Conservation (phyloP, 805 yeast genomes). For the Torulaspora delbrueckii region DNA sequence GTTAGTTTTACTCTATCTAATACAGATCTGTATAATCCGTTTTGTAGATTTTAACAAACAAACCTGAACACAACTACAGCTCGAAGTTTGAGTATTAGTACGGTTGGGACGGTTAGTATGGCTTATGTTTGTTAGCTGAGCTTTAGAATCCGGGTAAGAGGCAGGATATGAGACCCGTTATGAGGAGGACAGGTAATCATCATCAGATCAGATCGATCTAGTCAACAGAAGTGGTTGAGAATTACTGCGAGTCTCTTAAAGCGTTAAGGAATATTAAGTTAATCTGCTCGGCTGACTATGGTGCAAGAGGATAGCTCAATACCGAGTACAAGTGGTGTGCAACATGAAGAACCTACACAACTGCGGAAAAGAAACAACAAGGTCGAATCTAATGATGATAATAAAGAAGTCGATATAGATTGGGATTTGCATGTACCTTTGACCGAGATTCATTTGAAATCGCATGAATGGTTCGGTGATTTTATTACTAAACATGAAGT, state of each 20-base stretch:
- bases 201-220: not conserved
- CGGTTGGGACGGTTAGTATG: no score
- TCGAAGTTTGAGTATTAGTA: no score
- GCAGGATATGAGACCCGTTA: not conserved
- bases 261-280: not conserved
- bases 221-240: not conserved
- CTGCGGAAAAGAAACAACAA: conserved; percentile 7
- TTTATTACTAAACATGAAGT: conserved; percentile 77
- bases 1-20: conserved; percentile 12
- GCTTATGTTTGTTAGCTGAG: no score
- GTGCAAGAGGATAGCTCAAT: conserved; percentile 9
- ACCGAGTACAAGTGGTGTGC: conserved; percentile 7
- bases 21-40: conserved; percentile 27
- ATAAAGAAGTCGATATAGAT: conserved; percentile 2
- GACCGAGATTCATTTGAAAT: conserved; percentile 34
- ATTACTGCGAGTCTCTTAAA: not conserved
- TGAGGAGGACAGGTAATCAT: not conserved
- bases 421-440: conserved; percentile 32
- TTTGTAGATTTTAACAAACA: conserved; percentile 26
- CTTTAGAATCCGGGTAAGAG: not conserved
- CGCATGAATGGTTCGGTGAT: conserved; percentile 43
- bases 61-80: conserved; percentile 8
- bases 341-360: not conserved
- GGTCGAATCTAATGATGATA: not conserved
- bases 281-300: not conserved